Conservation (phyloP, 2,329 filamentous ascomycete species). For the Ascochyta clinopodiicola region DNA sequence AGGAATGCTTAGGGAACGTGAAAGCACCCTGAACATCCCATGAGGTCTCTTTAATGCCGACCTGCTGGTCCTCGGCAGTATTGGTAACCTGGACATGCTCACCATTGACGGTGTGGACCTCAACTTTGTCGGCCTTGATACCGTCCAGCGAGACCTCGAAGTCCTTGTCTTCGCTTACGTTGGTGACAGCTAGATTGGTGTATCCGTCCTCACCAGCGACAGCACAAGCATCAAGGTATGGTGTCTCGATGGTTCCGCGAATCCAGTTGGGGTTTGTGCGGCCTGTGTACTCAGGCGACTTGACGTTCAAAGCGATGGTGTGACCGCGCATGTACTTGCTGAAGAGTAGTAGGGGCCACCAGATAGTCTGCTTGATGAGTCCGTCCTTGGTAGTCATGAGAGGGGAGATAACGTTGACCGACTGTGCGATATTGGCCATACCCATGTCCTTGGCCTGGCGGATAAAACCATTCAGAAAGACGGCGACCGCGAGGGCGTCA, state of each 20-base stretch:
- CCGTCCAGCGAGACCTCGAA: constrained; percentile 68
- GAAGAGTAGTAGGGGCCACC: constrained; percentile 76
- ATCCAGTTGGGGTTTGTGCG: constrained; percentile 71
- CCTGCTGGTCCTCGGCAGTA: constrained; percentile 66
- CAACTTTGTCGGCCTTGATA: constrained; percentile 54
- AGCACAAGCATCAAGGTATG: constrained; percentile 74
- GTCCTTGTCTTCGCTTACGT: constrained; percentile 66
- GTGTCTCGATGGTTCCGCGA: constrained; percentile 68
- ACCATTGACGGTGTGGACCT: constrained; percentile 70
- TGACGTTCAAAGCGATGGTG: constrained; percentile 71
- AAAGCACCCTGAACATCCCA: constrained; percentile 71
- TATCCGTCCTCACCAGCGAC: constrained; percentile 65
- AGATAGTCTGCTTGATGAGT: constrained; percentile 73
- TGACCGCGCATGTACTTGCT: constrained; percentile 75
- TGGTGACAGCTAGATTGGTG: constrained; percentile 74
- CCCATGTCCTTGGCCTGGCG: constrained; percentile 73
- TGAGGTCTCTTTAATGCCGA: constrained; percentile 64
- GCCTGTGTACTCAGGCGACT: constrained; percentile 68
- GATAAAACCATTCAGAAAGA: constrained; percentile 79
- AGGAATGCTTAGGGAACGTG: constrained; percentile 72
- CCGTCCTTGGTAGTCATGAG: constrained; percentile 73
- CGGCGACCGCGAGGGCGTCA: constrained; percentile 75
- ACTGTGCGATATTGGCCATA: constrained; percentile 82
- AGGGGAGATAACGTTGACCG: constrained; percentile 78
- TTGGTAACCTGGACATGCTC: constrained; percentile 65